Evolutionary conservation across 768 basidiomycete species (phyloP), one percentile per base, ranked within the genome.

Genomic region (Megacollybia marginata): DNA sequence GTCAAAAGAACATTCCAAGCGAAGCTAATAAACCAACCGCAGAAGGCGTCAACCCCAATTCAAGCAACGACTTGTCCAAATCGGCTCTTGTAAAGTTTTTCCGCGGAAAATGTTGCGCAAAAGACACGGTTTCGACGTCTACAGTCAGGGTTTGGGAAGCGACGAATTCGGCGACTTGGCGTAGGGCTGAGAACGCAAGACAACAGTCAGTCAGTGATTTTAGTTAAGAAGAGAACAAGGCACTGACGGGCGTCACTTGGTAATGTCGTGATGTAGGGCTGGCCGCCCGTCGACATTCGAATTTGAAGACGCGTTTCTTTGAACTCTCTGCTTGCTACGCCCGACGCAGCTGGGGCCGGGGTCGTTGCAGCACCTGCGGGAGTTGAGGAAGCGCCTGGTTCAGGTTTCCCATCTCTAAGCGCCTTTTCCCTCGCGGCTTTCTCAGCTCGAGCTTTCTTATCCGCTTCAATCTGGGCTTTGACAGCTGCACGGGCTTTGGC

Each of bases 401-500:
- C 59, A n/a, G 69, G 61, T 48, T 71, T 70, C 1, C 94, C 94
- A 33, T 95, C 92, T 32, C 94, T 79, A 7, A 94, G 62, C 0
- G 93, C 94, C 63, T 97, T 97, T 67, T 97, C 95, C 44, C 83
- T 72, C 0, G 93, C 93, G 1, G 83, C 74, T 59, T 89, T 93
- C 61, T 88, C 92, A 0, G 91, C 91, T 16, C 95, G 82, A 9
- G 80, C 85, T 47, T 80, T 79, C 69, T 93, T 98, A 71, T 96
- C 94, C 0, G 85, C 89, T 65, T 94, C 93, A 55, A 97, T 96
- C 64, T 96, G 93, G 1, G 88, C 90, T 62, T 92, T 92, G 60
- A 97, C 73, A 1, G 88, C 88, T 3, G 89, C 90, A 54, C 72
- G 82, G 1, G 92, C 94, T 59, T 83, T 84, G 10, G 83, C 83